Conservation (phyloP, 2,329 filamentous ascomycete genomes). For the Ophiostoma sp. region DNA sequence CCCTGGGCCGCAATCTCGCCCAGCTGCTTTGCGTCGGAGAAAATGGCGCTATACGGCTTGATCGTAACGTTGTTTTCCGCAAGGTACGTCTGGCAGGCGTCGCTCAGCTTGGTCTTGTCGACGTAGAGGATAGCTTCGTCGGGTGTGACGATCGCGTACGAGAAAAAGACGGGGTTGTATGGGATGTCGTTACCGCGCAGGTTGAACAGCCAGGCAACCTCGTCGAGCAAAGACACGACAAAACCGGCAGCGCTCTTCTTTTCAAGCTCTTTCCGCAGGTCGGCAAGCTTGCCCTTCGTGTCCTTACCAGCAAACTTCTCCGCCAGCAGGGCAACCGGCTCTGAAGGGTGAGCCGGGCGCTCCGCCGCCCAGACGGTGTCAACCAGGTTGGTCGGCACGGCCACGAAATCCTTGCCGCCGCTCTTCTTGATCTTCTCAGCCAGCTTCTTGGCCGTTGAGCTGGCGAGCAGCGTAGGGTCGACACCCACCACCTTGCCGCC, state of each 20-base stretch:
- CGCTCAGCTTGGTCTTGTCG: slow-evolving; percentile 73
- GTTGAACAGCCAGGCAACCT: slow-evolving; percentile 99
- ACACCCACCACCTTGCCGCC: slow-evolving; percentile 87
- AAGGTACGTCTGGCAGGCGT: slow-evolving; percentile 69
- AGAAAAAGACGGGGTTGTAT: slow-evolving; percentile 98
- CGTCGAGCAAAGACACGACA: slow-evolving; percentile 91
- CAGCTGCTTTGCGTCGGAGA: slow-evolving; percentile 71
- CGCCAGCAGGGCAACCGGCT: slow-evolving; percentile 71
- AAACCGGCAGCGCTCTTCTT: slow-evolving; percentile 88
- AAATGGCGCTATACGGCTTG: slow-evolving; percentile 80
- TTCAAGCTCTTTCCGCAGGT: slow-evolving; percentile 84
- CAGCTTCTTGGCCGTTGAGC: slow-evolving; percentile 63
- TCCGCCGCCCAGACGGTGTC: slow-evolving; percentile 82
- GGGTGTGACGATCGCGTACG: slow-evolving; percentile 85
- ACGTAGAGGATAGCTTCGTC: slow-evolving; percentile 78
- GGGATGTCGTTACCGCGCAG: slow-evolving; percentile 91
- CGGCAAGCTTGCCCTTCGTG: slow-evolving; percentile 77
- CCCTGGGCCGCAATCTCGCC: slow-evolving; percentile 40
- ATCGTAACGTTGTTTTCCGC: slow-evolving; percentile 67
- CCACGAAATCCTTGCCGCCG: slow-evolving; percentile 73
- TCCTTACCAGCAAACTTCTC: slow-evolving; percentile 78
- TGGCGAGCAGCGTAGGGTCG: slow-evolving; percentile 84
- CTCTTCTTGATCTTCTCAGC: slow-evolving; percentile 83
- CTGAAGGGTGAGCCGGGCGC: slow-evolving; percentile 71
- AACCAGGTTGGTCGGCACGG: slow-evolving; percentile 80